These are phyloP conservation scores for Vigna unguiculata DNA, from an alignment of 306 rosid genomes.

Conservation along the genomic window DNA sequence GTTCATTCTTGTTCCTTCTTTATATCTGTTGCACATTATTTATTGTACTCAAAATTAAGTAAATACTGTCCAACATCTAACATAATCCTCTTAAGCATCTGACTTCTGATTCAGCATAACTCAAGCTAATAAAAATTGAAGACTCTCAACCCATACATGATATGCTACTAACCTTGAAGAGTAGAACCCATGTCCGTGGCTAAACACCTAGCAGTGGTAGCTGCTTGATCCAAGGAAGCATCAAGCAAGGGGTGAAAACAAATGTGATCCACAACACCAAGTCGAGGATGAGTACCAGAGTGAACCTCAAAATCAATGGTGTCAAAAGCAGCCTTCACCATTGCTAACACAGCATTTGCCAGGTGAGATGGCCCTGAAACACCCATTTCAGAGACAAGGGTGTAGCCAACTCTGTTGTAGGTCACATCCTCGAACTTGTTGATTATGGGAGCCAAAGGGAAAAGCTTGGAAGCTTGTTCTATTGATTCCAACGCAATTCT, in stretches of 20 bases:
- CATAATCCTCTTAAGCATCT: not conserved
- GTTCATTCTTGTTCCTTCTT: not conserved
- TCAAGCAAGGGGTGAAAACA: conserved; percentile 81
- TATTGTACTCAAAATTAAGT: not conserved
- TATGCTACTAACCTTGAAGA: conserved; percentile 71
- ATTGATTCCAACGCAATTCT: conserved; percentile 70
- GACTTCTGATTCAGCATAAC: not conserved
- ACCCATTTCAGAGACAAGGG: conserved; percentile 73
- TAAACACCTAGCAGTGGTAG: conserved; percentile 65
- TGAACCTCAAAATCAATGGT: conserved; percentile 68
- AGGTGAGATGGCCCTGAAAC: conserved; percentile 53
- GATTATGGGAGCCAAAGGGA: conserved; percentile 67
- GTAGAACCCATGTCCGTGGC: conserved; percentile 65
- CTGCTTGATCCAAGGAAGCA: conserved; percentile 73
- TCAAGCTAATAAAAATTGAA: not conserved
- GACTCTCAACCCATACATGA: not conserved
- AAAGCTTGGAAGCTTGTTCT: conserved; percentile 72
- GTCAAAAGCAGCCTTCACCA: conserved; percentile 83
- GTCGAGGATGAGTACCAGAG: conserved; percentile 86
- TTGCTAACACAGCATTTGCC: conserved; percentile 69
- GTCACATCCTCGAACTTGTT: conserved; percentile 82
- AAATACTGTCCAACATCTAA: not conserved
- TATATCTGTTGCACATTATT: not conserved
- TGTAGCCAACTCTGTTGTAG: conserved; percentile 92
- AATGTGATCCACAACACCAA: conserved; percentile 88